These are phyloP conservation scores for Sequoia sempervirens DNA, from an alignment of 75 land plant genomes.

Conservation along the genomic window DNA sequence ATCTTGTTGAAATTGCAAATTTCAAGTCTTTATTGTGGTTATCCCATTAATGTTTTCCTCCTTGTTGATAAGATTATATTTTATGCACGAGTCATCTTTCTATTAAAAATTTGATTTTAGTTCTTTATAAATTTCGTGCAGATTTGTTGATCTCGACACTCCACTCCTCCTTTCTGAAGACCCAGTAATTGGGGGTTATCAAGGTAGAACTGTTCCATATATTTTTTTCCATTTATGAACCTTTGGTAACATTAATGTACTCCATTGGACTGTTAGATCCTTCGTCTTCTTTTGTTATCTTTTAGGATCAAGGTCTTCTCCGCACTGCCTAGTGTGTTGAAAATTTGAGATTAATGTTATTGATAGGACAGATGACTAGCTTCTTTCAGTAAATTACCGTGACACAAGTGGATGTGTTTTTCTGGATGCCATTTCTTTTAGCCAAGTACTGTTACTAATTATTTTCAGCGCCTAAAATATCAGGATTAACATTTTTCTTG, in stretches of 20 bases:
- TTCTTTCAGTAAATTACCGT: neutral
- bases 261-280: neutral
- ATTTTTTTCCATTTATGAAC: neutral
- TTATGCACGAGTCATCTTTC: neutral
- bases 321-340: neutral
- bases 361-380: neutral
- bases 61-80: neutral
- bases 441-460: neutral
- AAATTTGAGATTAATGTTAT: neutral
- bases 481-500: neutral
- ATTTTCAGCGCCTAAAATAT: neutral
- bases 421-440: neutral
- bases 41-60: neutral
- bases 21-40: neutral
- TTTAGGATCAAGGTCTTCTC: neutral
- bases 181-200: slow-evolving; percentile 82
- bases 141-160: slow-evolving; percentile 78
- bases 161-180: slow-evolving; percentile 72
- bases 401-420: neutral
- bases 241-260: neutral
- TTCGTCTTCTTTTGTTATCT: neutral
- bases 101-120: neutral
- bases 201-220: slow-evolving; percentile 35
- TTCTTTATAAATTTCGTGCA: slow-evolving; percentile 15
- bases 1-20: neutral